Evolutionary conservation across 2,329 filamentous ascomycete genomes (phyloP).

Genomic region (Endothia cerciana): DNA sequence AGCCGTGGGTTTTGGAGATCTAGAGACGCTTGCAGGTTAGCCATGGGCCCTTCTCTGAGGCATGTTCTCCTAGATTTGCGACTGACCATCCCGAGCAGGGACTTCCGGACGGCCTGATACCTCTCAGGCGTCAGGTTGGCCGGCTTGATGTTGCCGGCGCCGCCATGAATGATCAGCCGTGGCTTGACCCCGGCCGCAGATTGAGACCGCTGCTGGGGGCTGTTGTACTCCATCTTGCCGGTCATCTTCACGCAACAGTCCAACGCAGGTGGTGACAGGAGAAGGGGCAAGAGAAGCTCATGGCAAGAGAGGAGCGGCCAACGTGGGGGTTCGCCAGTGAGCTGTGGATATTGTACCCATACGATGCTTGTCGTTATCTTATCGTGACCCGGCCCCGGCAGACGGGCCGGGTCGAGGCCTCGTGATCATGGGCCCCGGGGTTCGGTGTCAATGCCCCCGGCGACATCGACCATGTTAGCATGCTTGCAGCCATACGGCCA

Average conservation of each 20-base stretch:
- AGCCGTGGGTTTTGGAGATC: slow-evolving; percentile 50
- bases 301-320: not conserved
- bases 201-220: not conserved
- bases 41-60: not conserved
- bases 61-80: not conserved
- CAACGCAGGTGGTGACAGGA: not conserved
- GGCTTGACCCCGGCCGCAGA: slow-evolving; percentile 46
- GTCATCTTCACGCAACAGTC: not conserved
- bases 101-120: slow-evolving; percentile 61
- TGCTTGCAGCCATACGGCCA: not conserved
- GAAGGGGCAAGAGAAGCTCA: not conserved
- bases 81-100: slow-evolving; percentile 65
- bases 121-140: slow-evolving; percentile 60
- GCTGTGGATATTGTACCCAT: not conserved
- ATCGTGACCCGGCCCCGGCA: slow-evolving; percentile 1
- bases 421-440: not conserved
- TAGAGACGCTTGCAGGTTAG: slow-evolving; percentile 32
- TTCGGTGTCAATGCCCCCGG: not conserved
- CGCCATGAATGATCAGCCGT: slow-evolving; percentile 72
- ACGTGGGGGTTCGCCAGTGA: no score
- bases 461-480: not conserved
- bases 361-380: slow-evolving; percentile 18
- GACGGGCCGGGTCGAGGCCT: not conserved
- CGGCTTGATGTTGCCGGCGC: slow-evolving; percentile 70
- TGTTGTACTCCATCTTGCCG: slow-evolving; percentile 47